A percentile compares a stretch with the other conserved stretches of the same genome.
These are phyloP conservation scores for Aspergillus eucalypticola DNA, from an alignment of 2,329 filamentous ascomycete species.

Conservation along the genomic window DNA sequence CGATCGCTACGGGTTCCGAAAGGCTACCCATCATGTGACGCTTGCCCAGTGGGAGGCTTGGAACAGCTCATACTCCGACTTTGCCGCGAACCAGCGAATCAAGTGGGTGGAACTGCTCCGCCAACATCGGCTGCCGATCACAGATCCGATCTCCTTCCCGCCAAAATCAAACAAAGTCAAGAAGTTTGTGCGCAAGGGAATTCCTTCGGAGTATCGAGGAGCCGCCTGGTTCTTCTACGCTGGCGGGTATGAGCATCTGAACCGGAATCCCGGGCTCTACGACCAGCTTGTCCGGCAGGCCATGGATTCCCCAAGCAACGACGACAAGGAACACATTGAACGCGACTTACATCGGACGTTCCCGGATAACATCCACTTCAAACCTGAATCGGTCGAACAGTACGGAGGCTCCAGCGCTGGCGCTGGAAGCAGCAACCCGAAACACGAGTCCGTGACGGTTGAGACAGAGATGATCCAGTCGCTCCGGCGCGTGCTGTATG, in stretches of 20 bases:
- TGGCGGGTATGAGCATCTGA: conserved; percentile 76
- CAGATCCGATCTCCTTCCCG: conserved; percentile 75
- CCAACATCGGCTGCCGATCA: conserved; percentile 71
- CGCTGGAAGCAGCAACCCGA: conserved; percentile 40
- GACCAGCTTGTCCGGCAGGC: conserved; percentile 67
- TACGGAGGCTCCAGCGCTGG: conserved; percentile 18
- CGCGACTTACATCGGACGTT: conserved; percentile 92
- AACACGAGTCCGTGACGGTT: conserved; percentile 39
- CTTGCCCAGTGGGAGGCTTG: conserved; percentile 78
- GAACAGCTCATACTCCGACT: conserved; percentile 72
- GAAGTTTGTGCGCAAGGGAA: conserved; percentile 87
- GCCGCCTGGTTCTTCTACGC: conserved; percentile 97
- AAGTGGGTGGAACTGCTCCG: conserved; percentile 82
- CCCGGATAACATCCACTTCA: conserved; percentile 89
- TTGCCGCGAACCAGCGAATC: conserved; percentile 70
- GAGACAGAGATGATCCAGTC: conserved; percentile 80
- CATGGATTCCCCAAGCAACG: conserved; percentile 63
- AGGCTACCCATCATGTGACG: conserved; percentile 76
- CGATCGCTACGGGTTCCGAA: conserved; percentile 91
- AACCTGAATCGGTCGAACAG: conserved; percentile 55
- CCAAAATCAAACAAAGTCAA: conserved; percentile 80
- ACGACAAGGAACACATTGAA: conserved; percentile 88
- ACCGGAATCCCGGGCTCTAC: conserved; percentile 76
- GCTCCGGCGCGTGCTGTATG: conserved; percentile 80
- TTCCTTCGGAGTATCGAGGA: conserved; percentile 91